A percentile compares a stretch with the other conserved stretches of the same genome.
phyloP scores from a whole-genome alignment of 495 filamentous ascomycete genomes.

The Poronia punctata region DNA sequence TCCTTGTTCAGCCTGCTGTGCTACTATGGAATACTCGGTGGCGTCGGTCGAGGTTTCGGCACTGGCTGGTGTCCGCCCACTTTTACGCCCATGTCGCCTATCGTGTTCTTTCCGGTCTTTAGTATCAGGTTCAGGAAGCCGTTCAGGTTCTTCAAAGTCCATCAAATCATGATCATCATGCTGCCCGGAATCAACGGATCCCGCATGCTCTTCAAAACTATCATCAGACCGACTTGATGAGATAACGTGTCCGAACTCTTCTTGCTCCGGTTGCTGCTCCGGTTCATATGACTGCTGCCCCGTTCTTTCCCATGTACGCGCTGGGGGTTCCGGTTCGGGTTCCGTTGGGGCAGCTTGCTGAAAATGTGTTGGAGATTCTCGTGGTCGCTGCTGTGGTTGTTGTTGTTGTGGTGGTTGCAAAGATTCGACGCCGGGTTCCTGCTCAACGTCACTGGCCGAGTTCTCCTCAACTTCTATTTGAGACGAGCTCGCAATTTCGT shows the following conservation, averaged over 20 bases:
- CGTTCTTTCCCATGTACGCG: no score
- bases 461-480: slow-evolving; percentile 31
- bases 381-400: slow-evolving; percentile 1
- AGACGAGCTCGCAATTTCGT: slow-evolving; percentile 25
- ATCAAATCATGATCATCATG: not conserved
- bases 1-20: slow-evolving; percentile 7
- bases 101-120: slow-evolving; percentile 2
- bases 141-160: not conserved
- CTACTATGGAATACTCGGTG: slow-evolving; percentile 30
- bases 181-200: slow-evolving; percentile 1
- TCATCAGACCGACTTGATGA: slow-evolving; percentile 3
- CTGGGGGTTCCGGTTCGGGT: no score
- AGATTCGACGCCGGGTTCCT: slow-evolving; percentile 3
- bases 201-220: slow-evolving; percentile 2
- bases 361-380: no score
- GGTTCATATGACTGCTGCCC: no score
- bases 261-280: slow-evolving; percentile 1
- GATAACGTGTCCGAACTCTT: not conserved
- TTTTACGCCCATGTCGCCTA: not conserved
- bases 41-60: slow-evolving; percentile 6
- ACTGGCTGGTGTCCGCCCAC: not conserved
- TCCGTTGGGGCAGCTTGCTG: no score
- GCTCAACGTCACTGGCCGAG: slow-evolving; percentile 20
- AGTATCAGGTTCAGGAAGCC: not conserved
- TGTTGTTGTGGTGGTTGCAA: slow-evolving; percentile 2